Base-by-base conservation (phyloP, 2,329 filamentous ascomycete species). In the Capronia epimyces region DNA sequence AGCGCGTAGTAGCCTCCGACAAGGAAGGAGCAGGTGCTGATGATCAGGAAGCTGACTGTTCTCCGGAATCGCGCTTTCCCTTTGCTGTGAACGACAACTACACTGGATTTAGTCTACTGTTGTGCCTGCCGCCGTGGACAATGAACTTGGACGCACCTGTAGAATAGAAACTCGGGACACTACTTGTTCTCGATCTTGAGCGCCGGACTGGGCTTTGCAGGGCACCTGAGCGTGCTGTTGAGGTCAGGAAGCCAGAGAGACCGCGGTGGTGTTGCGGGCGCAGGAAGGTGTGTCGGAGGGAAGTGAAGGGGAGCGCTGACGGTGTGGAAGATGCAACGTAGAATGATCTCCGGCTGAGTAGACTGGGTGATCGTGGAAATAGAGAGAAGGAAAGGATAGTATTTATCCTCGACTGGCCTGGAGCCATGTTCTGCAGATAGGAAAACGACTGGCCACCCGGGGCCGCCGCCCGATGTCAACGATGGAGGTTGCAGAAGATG, bases 1-100 rank as follows among this genome's bases (percentile, higher is more conserved):
- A 63, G 39, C 0, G 58, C 59, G 40, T 57, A 49, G 31, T 60
- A 61, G 25, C 40, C 50, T 16, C 59, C 58, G 16, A 58, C 20
- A 18, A 46, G 15, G 32, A 63, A 62, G 10, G 56, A 59, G n/a
- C 56, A n/a, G 10, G 53, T 57, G 45, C 52, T 57, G 47, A 63
- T 56, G 20, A 58, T 46, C 27, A 59, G 32, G 45, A 59, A 59
- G 44, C 49, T 57, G 49, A 55, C 44, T 20, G 49, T 49, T 13
- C 60, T 55, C 7, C 60, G 54, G 13, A 59, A 47, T 3, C 59
- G 59, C 4, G 51, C 53, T 27, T 49, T 53, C 25, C 52, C 52
- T 50, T 48, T 49, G 40, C 53, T 56, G 37, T 63, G 59, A 18
- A 63, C 60, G 18, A 63, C 58, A 20, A 63, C 60, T 61, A 39